phyloP scores from a whole-genome alignment of 257 asterid genomes.

The Thymus quinquecostatus region DNA sequence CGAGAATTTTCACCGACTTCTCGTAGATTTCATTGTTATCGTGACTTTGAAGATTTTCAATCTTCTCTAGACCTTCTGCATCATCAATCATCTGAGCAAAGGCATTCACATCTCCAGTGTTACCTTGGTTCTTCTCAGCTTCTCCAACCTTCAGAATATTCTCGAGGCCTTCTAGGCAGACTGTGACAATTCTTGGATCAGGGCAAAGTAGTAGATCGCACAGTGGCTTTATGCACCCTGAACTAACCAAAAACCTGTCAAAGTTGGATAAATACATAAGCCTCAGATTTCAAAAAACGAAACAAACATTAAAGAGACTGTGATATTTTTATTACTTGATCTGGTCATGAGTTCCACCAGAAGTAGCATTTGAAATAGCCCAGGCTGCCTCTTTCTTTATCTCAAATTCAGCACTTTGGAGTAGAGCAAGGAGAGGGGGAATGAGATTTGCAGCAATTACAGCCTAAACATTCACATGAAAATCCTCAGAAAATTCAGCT shows the following conservation, averaged over 20 bases:
- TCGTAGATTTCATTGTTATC: slow-evolving; percentile 52
- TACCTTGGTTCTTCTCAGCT: slow-evolving; percentile 50
- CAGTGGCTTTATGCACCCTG: slow-evolving; percentile 54
- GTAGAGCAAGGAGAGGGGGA: slow-evolving; percentile 43
- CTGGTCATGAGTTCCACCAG: slow-evolving; percentile 55
- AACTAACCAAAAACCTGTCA: slow-evolving; percentile 48
- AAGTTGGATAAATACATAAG: slow-evolving; percentile 12
- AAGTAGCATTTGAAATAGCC: slow-evolving; percentile 54
- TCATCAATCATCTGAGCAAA: slow-evolving; percentile 55
- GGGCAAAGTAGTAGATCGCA: slow-evolving; percentile 56
- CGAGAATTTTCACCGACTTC: slow-evolving; percentile 55
- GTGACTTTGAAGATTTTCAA: slow-evolving; percentile 54
- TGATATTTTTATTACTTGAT: slow-evolving; percentile 40
- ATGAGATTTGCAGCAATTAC: slow-evolving; percentile 49
- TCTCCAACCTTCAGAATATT: slow-evolving; percentile 60
- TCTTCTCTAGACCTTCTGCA: slow-evolving; percentile 53
- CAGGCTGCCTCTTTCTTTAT: slow-evolving; percentile 63
- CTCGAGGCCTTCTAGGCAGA: slow-evolving; percentile 54
- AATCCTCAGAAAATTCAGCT: slow-evolving; percentile 3
- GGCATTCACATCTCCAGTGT: slow-evolving; percentile 46
- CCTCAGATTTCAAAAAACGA: background rate
- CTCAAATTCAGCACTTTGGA: slow-evolving; percentile 55
- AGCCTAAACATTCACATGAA: slow-evolving; percentile 38
- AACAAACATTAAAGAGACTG: background rate
- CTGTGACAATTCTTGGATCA: slow-evolving; percentile 49